These are phyloP conservation scores for Stenocarpella maydis DNA, from an alignment of 2,329 filamentous ascomycete species.

Conservation along the genomic window DNA sequence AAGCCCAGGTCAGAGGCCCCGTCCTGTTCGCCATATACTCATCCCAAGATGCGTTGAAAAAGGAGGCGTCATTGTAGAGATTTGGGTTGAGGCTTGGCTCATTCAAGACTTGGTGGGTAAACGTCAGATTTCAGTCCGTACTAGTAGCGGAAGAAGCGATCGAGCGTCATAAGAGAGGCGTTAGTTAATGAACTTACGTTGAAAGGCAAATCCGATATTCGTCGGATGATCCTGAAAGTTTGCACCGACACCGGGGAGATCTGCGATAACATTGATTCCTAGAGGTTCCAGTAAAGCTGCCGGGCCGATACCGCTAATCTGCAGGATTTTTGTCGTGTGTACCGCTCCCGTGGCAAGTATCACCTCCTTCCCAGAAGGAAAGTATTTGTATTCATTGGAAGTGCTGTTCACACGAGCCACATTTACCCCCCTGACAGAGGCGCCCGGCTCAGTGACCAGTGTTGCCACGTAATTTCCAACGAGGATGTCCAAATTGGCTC, in stretches of 20 bases:
- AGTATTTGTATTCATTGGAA: neutral
- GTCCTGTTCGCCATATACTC: conserved; percentile 40
- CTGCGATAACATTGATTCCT: conserved; percentile 50
- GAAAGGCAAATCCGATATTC: conserved; percentile 40
- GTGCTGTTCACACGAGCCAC: conserved; percentile 9
- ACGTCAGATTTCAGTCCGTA: neutral
- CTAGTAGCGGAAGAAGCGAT: too few species aligned
- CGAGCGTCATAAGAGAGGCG: neutral
- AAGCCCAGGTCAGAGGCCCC: conserved; percentile 39
- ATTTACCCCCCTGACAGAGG: neutral
- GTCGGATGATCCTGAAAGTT: conserved; percentile 58
- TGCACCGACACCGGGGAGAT: conserved; percentile 56
- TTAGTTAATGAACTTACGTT: conserved; percentile 36
- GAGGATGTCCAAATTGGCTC: conserved; percentile 4
- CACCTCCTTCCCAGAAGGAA: conserved; percentile 46
- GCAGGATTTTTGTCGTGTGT: conserved; percentile 48
- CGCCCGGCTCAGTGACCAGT: neutral
- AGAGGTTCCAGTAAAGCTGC: conserved; percentile 51
- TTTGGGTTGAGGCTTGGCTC: conserved; percentile 14
- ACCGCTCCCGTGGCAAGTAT: conserved; percentile 54
- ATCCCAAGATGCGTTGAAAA: conserved; percentile 31
- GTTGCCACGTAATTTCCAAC: conserved; percentile 7
- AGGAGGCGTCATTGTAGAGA: conserved; percentile 4
- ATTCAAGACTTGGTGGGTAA: neutral
- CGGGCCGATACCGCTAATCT: conserved; percentile 50